These are phyloP conservation scores for Apostasia shenzhenica DNA, from an alignment of 106 monocot species.

Conservation along the genomic window DNA sequence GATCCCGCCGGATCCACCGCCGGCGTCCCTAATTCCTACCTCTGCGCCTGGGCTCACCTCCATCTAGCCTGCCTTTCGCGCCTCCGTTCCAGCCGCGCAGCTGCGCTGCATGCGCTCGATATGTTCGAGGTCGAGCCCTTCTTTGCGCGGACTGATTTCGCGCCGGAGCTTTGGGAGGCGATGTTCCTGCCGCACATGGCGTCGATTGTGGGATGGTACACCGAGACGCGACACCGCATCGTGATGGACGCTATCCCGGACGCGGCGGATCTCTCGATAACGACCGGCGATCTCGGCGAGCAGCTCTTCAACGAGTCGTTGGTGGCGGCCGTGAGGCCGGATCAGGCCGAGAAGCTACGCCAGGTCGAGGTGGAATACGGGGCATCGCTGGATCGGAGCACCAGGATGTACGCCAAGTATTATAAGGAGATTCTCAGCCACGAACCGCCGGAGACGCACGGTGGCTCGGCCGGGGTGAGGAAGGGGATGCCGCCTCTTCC, in stretches of 20 bases:
- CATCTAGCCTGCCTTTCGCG: conserved; percentile 27
- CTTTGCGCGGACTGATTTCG: conserved; percentile 43
- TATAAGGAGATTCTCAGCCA: conserved; percentile 26
- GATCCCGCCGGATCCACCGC: conserved; percentile 34
- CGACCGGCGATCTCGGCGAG: conserved; percentile 19
- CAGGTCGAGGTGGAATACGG: conserved; percentile 33
- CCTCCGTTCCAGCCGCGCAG: conserved; percentile 8
- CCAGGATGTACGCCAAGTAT: conserved; percentile 36
- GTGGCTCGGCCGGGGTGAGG: not conserved
- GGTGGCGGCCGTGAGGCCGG: conserved; percentile 25
- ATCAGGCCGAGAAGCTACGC: conserved; percentile 32
- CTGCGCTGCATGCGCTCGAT: conserved; percentile 17
- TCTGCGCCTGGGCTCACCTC: conserved; percentile 58
- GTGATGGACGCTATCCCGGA: conserved; percentile 34
- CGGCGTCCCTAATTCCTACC: conserved; percentile 55
- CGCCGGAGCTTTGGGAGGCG: conserved; percentile 43
- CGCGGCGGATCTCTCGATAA: conserved; percentile 24
- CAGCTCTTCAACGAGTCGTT: conserved; percentile 35
- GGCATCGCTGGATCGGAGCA: conserved; percentile 32
- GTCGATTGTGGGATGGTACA: conserved; percentile 41
- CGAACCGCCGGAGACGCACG: conserved; percentile 3
- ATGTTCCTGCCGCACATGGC: conserved; percentile 60
- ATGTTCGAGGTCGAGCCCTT: conserved; percentile 45
- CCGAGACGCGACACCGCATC: conserved; percentile 25
- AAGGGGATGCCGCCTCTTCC: conserved; percentile 20